Evolutionary conservation across 169 alveolate genomes (phyloP), one percentile per base, ranked within the genome.

Genomic region (Hammondia hammondi): DNA sequence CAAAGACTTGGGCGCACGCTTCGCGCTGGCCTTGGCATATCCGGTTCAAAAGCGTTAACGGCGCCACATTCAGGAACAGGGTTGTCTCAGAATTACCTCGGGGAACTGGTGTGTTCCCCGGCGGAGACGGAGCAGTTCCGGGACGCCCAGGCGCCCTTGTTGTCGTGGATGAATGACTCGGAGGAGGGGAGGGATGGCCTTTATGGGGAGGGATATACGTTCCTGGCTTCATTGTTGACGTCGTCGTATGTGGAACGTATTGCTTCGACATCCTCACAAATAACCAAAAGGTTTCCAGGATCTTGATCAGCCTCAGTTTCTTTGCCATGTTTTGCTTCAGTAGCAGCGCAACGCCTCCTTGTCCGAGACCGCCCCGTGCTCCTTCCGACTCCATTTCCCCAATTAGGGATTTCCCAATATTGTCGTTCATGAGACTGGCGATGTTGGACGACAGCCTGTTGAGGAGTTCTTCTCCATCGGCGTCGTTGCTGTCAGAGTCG

Each of bases 11-110:
- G 19, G 52, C 85, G 32, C 85, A 73, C 24, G 85, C 85, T 9
- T 73, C 85, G 32, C 85, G 85, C 85, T 73, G 85, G 27, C 85
- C 85, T 73, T 73, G 85, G 46, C 85, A 73, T 10, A 73, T 73
- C 7, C 85, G 85, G 32, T 73, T 73, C 85, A 73, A 37, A 21
- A 73, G 48, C 45, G 85, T 73, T 32, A 73, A 32, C 43, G 85
- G 85, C 19, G 85, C 85, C 48, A 73, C 85, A 35, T 73, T n/a
- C 85, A 73, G 32, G 48, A n/a, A 73, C 10, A 73, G 85, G 43
- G 48, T 73, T 14, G 85, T 73, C 48, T 73, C 85, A 21, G 85
- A 73, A 4, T 73, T 73, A 0, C 85, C 85, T n/a, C 35, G 12
- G 77, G 77, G 85, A 32, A 2, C 27, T 21, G 52, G 85, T 9